Evolutionary conservation across 2,329 filamentous ascomycete genomes (phyloP).

Genomic region (Stachybotrys elegans): DNA sequence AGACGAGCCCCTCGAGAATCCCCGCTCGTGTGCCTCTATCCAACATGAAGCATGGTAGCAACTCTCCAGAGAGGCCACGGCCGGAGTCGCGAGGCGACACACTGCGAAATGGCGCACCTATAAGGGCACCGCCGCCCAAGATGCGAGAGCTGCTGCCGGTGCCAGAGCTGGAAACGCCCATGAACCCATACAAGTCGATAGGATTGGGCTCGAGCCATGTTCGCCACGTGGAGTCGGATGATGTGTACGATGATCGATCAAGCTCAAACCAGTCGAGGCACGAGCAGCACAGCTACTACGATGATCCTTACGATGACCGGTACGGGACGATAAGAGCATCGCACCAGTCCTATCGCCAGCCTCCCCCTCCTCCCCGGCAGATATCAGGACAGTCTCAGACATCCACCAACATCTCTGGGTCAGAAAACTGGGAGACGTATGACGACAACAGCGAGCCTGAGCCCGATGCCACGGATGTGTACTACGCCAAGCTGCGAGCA

Average conservation of each 20-base stretch:
- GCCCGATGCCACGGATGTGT: constrained; percentile 69
- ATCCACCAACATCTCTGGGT: constrained; percentile 73
- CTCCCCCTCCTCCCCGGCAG: constrained; percentile 49
- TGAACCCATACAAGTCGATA: constrained; percentile 41
- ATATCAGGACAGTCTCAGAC: constrained; percentile 61
- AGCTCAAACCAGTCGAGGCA: constrained; percentile 35
- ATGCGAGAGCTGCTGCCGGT: constrained; percentile 72
- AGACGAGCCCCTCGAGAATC: constrained; percentile 48
- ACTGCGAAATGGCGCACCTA: constrained; percentile 49
- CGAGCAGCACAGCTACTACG: constrained; percentile 26
- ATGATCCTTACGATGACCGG: constrained; percentile 28
- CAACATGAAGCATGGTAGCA: constrained; percentile 64
- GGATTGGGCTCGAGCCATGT: constrained; percentile 52
- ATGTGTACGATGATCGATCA: constrained; percentile 71
- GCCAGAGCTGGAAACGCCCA: constrained; percentile 46
- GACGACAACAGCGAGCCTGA: constrained; percentile 78
- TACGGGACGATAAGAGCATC: constrained; percentile 36
- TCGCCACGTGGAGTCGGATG: constrained; percentile 65
- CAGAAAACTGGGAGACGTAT: constrained; percentile 97
- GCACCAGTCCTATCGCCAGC: constrained; percentile 33
- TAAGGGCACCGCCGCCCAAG: constrained; percentile 75
- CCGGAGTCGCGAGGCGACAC: constrained; percentile 38
- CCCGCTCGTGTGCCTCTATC: constrained; percentile 66
- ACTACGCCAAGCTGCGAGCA: constrained; percentile 73
- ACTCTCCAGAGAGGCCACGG: constrained; percentile 70